Evolutionary conservation across 495 filamentous ascomycete genomes (phyloP).

Genomic region (Tuber magnatum): DNA sequence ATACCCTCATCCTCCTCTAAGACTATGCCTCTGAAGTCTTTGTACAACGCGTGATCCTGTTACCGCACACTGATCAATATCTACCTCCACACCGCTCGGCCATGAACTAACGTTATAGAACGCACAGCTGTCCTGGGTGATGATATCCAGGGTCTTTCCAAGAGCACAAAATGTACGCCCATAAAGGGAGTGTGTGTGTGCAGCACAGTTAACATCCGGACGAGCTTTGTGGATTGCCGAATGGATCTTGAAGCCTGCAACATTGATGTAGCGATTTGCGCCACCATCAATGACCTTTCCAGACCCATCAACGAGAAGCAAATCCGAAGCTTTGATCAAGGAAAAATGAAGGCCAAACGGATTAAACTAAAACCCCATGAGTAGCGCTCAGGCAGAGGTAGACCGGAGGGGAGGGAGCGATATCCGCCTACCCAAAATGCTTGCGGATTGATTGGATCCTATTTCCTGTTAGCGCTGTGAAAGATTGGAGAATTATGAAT

Average conservation of each 20-base stretch:
- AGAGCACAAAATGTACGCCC: slow-evolving; percentile 62
- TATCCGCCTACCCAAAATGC: slow-evolving; percentile 57
- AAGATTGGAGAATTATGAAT: neutral
- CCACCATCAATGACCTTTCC: slow-evolving; percentile 66
- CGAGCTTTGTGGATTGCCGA: slow-evolving; percentile 60
- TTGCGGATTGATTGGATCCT: slow-evolving; percentile 60
- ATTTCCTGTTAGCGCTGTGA: neutral
- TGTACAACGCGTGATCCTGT: slow-evolving; percentile 29
- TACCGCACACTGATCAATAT: neutral
- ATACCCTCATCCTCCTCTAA: slow-evolving; percentile 62
- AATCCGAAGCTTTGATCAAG: slow-evolving; percentile 60
- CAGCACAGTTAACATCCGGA: slow-evolving; percentile 65
- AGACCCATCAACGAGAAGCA: slow-evolving; percentile 61
- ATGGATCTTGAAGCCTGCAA: slow-evolving; percentile 58
- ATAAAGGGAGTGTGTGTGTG: slow-evolving; percentile 65
- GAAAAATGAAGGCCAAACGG: slow-evolving; percentile 68
- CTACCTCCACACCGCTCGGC: slow-evolving; percentile 38
- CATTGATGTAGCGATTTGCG: slow-evolving; percentile 55
- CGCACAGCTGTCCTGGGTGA: slow-evolving; percentile 63
- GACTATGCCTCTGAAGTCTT: slow-evolving; percentile 65
- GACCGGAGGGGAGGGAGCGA: neutral
- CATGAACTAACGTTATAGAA: slow-evolving; percentile 52
- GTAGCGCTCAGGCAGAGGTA: neutral
- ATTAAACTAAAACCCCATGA: slow-evolving; percentile 47
- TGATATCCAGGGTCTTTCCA: slow-evolving; percentile 61